Conservation (phyloP, 768 basidiomycete species). For the Candolleomyces eurysporus region DNA sequence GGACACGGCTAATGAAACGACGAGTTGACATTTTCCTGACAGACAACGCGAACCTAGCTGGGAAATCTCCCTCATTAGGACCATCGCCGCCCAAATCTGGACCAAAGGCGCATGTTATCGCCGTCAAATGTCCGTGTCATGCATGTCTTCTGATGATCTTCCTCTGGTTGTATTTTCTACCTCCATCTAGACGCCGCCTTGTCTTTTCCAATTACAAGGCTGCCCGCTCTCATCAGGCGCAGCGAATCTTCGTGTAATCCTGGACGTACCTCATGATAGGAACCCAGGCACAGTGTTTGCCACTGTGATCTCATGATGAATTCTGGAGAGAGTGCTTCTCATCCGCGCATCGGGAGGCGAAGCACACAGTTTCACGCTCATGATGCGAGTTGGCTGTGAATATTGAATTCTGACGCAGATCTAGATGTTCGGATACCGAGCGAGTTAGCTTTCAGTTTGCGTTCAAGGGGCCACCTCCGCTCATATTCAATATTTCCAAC, state of each 20-base stretch:
- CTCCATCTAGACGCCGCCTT: neutral
- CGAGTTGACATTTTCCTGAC: neutral
- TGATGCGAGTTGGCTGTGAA: neutral
- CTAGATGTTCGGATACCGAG: neutral
- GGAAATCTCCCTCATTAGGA: constrained; percentile 16
- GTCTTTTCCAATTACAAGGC: constrained; percentile 14
- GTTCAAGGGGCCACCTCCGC: no score
- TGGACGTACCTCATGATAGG: no score
- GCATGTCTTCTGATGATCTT: constrained; percentile 16
- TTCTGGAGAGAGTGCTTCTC: no score
- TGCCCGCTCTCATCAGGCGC: neutral
- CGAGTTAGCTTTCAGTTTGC: no score
- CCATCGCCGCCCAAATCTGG: constrained; percentile 14
- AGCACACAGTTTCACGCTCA: no score
- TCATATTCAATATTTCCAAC: no score
- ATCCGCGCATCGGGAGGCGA: no score
- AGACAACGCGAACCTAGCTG: constrained; percentile 9
- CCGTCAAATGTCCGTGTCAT: constrained; percentile 11
- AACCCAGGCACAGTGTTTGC: no score
- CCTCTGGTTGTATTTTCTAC: neutral
- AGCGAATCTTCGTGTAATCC: neutral
- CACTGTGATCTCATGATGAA: no score
- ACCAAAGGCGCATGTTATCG: neutral
- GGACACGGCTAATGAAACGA: neutral
- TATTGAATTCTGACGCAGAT: neutral